phyloP scores from a whole-genome alignment of 2,329 filamentous ascomycete species.

The Calycina marina region DNA sequence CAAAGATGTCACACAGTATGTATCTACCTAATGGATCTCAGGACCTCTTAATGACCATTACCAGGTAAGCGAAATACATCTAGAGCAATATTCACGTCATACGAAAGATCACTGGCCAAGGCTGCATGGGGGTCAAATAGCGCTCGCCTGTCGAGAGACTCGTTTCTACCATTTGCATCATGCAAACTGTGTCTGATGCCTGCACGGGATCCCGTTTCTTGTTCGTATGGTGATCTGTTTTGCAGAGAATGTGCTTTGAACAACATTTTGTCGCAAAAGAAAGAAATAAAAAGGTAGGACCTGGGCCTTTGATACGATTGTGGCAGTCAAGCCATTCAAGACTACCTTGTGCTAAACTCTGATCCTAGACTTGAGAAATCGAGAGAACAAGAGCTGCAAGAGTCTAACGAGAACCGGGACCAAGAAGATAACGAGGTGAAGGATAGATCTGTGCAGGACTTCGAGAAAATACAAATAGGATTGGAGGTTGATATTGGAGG shows the following conservation, averaged over 20 bases:
- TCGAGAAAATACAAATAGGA: conserved; percentile 74
- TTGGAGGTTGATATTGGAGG: conserved; percentile 26
- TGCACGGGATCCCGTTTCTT: conserved; percentile 71
- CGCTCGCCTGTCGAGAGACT: conserved; percentile 78
- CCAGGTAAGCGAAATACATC: conserved; percentile 78
- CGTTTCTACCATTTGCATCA: conserved; percentile 79
- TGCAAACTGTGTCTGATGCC: conserved; percentile 78
- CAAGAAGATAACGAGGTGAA: conserved; percentile 55
- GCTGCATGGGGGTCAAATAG: conserved; percentile 68
- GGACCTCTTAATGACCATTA: background rate
- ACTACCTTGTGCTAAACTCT: too few species aligned
- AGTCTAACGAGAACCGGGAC: conserved; percentile 43
- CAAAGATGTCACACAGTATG: conserved; percentile 38
- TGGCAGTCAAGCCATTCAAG: too few species aligned
- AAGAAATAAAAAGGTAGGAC: conserved; percentile 67
- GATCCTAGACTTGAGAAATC: conserved; percentile 41
- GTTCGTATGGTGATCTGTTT: conserved; percentile 75
- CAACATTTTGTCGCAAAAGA: conserved; percentile 81
- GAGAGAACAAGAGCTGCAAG: conserved; percentile 43
- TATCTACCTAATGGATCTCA: background rate
- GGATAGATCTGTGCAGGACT: conserved; percentile 59
- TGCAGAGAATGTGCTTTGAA: conserved; percentile 86
- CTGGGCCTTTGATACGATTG: too few species aligned
- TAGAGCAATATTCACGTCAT: conserved; percentile 81
- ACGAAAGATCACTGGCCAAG: conserved; percentile 75